Evolutionary conservation across 2,329 filamentous ascomycete genomes (phyloP), one percentile per base, ranked within the genome.

Genomic region (Whalleya microplaca): DNA sequence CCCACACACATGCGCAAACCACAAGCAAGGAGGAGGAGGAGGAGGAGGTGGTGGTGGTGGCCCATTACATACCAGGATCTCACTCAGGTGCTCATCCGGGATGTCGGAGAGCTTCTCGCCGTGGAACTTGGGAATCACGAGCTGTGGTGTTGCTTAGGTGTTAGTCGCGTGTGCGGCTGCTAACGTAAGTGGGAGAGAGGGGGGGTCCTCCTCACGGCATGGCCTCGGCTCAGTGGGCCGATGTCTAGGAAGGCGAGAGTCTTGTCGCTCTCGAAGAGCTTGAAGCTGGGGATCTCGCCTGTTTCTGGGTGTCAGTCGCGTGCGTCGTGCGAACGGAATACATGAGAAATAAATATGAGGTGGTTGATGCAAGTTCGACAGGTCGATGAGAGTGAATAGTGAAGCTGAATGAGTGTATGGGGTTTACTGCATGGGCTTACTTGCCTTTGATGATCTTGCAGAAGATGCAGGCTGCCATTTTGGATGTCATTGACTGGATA

Each of bases 201-300:
- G n/a, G n/a, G n/a, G 45, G 45, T 19, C 9, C 40, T 42, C 46
- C 86, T 69, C 81, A 97, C 94, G 64, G 93, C 91, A 71, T 99
- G 95, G 54, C 95, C 95, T 71, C 84, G 84, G 75, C 88, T 92
- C 20, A 98, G 79, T 3, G 95, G 95, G 64, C 92, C 88, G 76
- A 99, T 97, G 75, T 99, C 95, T 64, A 99, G 89, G 75, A 99
- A 99, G 9, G 95, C 95, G 61, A 96, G 82, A 45, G 94, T 91
- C 79, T 94, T 96, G 40, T 96, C 90, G 68, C 85, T 95, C 78
- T 99, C 95, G 72, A 91, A 93, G 76, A 99, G 87, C 84, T 97
- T 99, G 82, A 98, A 89, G 67, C 87, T 94, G 47, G 95, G 95
- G 74, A 99, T 97, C 60, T 98, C 94, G 64, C 93, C 93, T 97